These are phyloP conservation scores for Rhodotorula glutinis DNA, from an alignment of 1,284 basidiomycete genomes.

Conservation along the genomic window DNA sequence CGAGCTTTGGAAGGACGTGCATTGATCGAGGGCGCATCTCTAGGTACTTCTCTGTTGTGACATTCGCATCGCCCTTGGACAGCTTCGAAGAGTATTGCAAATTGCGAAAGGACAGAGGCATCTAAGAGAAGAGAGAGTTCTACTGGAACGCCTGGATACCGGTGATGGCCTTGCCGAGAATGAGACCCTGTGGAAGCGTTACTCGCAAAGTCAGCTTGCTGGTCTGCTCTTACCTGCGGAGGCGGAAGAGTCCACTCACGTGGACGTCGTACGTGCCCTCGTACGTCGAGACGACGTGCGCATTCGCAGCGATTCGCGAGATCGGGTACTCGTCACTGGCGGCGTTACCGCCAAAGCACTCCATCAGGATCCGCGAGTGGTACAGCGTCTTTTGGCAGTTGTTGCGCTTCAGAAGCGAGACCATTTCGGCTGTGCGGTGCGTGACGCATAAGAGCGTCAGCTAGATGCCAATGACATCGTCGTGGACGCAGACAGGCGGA, in stretches of 20 bases:
- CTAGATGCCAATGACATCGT: too few relatives aligned
- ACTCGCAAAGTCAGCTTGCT: conserved; percentile 31
- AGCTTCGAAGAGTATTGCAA: too few relatives aligned
- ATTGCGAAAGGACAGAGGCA: background rate
- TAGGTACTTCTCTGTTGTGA: too few relatives aligned
- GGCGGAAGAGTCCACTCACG: conserved; percentile 27
- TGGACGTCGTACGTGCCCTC: conserved; percentile 38
- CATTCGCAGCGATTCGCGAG: conserved; percentile 81
- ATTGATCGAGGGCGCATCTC: too few relatives aligned
- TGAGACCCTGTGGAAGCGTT: conserved; percentile 58
- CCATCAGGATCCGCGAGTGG: conserved; percentile 72
- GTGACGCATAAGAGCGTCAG: background rate
- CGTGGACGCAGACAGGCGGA: background rate
- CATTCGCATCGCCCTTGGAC: too few relatives aligned
- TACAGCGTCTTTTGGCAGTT: conserved; percentile 85
- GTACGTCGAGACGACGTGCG: conserved; percentile 55
- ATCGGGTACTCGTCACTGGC: conserved; percentile 90
- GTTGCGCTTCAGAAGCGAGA: conserved; percentile 91
- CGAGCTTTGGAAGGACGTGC: too few relatives aligned
- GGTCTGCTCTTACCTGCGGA: too few relatives aligned
- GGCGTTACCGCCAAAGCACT: conserved; percentile 88
- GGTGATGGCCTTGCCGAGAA: conserved; percentile 86
- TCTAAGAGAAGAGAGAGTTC: background rate
- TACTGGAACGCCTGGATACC: conserved; percentile 70
- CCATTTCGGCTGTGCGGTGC: conserved; percentile 68